Base-by-base conservation (phyloP, 2,329 filamentous ascomycete species). In the Trichoderma sp. region DNA sequence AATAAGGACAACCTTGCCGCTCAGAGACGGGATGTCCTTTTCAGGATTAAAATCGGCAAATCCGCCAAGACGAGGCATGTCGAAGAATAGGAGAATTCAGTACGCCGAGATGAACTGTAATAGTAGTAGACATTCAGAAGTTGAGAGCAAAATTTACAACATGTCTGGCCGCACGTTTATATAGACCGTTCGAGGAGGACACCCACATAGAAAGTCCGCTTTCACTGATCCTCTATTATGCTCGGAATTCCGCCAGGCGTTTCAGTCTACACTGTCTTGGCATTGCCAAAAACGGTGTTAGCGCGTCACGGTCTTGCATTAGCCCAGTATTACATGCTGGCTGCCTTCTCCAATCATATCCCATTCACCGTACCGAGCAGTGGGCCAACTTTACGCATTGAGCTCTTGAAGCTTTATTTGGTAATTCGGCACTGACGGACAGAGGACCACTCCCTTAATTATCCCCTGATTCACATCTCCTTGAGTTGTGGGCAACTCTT, bases 261-360 rank as follows among this genome's bases (percentile, higher is more conserved):
- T 21, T 49, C 30, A 26, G 18, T n/a, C 49, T 60, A 26, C 58
- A 60, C 37, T 32, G 37, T 37, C 24, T n/a, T 60, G 24, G 58
- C 58, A 32, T 60, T 46, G 16, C 58, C 37, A 46, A 46, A 60
- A 49, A 49, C 14, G 24, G 26, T 16, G 37, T 46, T 60, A 60
- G 58, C 24, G 37, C 58, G 39, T 60, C 58, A 46, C 58, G 58
- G 13, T 60, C 37, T 60, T 60, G 58, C 58, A 60, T 60, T 60
- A 60, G 58, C 26, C 18, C 16, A 10, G 24, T 30, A 16, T 46
- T 21, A 21, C 18, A n/a, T 1, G 18, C 21, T n/a, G 14, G 14
- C 26, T 14, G 16, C 4, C 32, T 14, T 4, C 32, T 49, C 26
- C 37, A 60, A 60, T n/a, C 32, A 58, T 21, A 26, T 32, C 4